These are phyloP conservation scores for Drechslerella stenobrocha DNA, from an alignment of 2,329 filamentous ascomycete genomes.

Conservation along the genomic window DNA sequence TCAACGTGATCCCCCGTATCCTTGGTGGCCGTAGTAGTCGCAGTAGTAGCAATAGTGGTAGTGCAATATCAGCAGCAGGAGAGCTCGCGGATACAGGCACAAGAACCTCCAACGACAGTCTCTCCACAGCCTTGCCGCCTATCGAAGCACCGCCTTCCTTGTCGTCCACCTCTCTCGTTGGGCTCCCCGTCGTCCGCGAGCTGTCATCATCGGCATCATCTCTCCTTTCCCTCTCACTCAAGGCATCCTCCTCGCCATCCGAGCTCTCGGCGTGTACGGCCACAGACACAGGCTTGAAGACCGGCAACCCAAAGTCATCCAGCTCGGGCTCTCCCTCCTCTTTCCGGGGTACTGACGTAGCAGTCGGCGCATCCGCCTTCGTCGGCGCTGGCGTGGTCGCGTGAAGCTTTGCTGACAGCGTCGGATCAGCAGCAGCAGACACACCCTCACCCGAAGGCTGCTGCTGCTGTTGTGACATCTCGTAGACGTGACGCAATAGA, in stretches of 20 bases:
- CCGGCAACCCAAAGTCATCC: conserved; percentile 41
- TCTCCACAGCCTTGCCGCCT: conserved; percentile 17
- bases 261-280: conserved; percentile 37
- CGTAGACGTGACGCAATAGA: background rate
- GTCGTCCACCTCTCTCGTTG: conserved; percentile 27
- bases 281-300: conserved; percentile 25
- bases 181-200: conserved; percentile 40
- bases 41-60: conserved; percentile 2
- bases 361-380: conserved; percentile 50
- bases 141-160: conserved; percentile 10
- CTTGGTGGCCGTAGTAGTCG: background rate
- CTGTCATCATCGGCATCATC: conserved; percentile 29
- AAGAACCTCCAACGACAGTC: conserved; percentile 7
- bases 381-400: background rate
- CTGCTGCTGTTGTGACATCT: conserved; percentile 3
- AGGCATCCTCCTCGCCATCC: conserved; percentile 33
- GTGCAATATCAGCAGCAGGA: background rate
- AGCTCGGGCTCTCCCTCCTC: conserved; percentile 25
- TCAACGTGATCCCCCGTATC: background rate
- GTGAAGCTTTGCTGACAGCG: background rate
- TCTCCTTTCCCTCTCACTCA: conserved; percentile 20
- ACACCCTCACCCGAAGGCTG: background rate
- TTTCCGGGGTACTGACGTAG: background rate
- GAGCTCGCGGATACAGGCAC: background rate
- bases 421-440: background rate